Evolutionary conservation across 768 basidiomycete genomes (phyloP).

Genomic region (Russula sp.): DNA sequence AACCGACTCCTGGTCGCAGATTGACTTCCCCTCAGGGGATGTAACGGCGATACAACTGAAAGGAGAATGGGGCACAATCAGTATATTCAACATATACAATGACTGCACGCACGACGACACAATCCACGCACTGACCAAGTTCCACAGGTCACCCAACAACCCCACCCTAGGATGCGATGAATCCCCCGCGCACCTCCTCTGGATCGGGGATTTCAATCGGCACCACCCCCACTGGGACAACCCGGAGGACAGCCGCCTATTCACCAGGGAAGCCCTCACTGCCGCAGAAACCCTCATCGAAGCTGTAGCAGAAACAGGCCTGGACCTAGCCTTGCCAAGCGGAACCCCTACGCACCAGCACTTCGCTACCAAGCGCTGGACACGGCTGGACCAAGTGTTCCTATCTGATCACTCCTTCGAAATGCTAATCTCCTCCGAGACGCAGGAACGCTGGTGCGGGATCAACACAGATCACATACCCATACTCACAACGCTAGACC

Average conservation of each 20-base stretch:
- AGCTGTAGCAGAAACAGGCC: neutral
- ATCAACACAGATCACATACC: no score
- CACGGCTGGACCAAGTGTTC: no score
- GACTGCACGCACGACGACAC: neutral
- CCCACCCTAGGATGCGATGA: no score
- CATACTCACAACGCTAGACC: no score
- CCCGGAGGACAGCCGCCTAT: neutral
- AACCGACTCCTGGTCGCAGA: neutral
- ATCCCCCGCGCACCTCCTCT: neutral
- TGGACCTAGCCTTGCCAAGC: neutral
- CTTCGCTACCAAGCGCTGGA: no score
- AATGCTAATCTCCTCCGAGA: no score
- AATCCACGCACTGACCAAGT: neutral
- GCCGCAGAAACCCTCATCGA: neutral
- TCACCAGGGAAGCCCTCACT: no score
- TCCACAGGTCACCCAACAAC: neutral
- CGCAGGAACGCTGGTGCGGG: no score
- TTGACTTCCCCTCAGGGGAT: no score
- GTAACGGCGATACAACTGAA: neutral
- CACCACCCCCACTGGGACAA: neutral
- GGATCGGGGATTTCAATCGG: no score
- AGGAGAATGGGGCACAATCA: neutral
- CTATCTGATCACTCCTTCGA: no score
- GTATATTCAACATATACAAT: neutral
- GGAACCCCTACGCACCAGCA: neutral